Evolutionary conservation across 2,329 filamentous ascomycete species (phyloP), one percentile per base, ranked within the genome.

Genomic region (Pestalotiopsis sp.): DNA sequence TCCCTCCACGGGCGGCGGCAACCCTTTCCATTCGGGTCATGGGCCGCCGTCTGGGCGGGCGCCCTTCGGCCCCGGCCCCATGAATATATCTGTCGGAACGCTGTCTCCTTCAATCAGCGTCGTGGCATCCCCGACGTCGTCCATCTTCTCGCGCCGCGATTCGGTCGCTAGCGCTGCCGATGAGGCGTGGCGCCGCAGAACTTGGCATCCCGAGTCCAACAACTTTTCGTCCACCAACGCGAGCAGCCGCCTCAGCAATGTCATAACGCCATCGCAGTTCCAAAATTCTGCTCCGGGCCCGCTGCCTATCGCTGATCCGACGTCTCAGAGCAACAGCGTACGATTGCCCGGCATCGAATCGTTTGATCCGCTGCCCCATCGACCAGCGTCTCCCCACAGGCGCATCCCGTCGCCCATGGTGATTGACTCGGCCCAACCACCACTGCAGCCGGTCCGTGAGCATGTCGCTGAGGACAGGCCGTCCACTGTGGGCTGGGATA

Each of bases 331-430:
- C 72, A 87, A 85, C 6, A 80, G 85, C 4, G 83, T 93, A 14
- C 89, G 93, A 52, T 85, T 98, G 14, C 94, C 94, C 0, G 94
- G 94, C 14, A 98, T 98, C 71, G 94, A 97, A 77, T 97, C 93
- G 17, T 97, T 98, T 73, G 94, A 95, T 75, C 90, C 93, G 67
- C 83, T 92, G 26, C 91, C 89, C 30, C 86, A 87, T 68, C 87
- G 86, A 22, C 86, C 89, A 1, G 78, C 84, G 13, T 88, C 92
- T 0, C 89, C 91, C 7, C 86, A 88, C 1, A 86, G 88, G 62
- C 88, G 91, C 60, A 86, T 86, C 66, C 84, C 88, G 2, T 94
- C 92, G 65, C 92, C 94, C 0, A 94, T 96, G 92, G 87, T 92
- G 75, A 81, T 94, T 10, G 93, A 97, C 72, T 74, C 81, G 40